phyloP scores from a whole-genome alignment of 2,329 filamentous ascomycete species.

The Exophiala bonariae region DNA sequence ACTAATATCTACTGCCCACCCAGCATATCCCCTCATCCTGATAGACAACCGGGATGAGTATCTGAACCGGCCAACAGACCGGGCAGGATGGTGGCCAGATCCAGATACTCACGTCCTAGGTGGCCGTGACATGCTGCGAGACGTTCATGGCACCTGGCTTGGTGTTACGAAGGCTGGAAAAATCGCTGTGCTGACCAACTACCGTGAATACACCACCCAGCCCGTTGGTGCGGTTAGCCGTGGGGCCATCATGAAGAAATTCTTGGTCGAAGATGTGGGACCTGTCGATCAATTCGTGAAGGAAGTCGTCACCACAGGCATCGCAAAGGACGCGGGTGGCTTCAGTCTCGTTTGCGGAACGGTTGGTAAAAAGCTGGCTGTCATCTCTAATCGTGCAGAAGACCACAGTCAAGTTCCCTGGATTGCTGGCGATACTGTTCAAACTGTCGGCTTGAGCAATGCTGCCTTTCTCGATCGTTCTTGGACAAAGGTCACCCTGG shows the following conservation, averaged over 20 bases:
- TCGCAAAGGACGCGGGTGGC: constrained; percentile 59
- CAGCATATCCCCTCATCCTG: constrained; percentile 71
- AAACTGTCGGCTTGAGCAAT: constrained; percentile 63
- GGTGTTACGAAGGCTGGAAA: constrained; percentile 62
- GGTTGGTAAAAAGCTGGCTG: constrained; percentile 53
- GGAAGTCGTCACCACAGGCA: constrained; percentile 54
- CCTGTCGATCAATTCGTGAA: constrained; percentile 53
- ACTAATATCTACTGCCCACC: constrained; percentile 72
- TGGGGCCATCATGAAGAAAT: constrained; percentile 62
- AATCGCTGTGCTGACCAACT: constrained; percentile 65
- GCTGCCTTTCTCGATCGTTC: constrained; percentile 58
- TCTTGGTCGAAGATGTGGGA: constrained; percentile 48
- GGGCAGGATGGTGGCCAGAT: constrained; percentile 60
- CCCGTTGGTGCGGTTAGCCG: constrained; percentile 51
- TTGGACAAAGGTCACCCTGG: constrained; percentile 63
- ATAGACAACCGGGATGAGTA: constrained; percentile 77
- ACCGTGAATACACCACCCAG: constrained; percentile 54
- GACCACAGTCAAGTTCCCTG: constrained; percentile 52
- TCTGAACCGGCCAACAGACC: constrained; percentile 60
- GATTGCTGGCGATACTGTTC: constrained; percentile 47
- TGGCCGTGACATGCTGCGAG: constrained; percentile 61
- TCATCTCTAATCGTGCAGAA: constrained; percentile 64
- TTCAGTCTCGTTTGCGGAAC: constrained; percentile 63
- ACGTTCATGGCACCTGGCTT: constrained; percentile 64
- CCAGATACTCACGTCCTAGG: constrained; percentile 58